phyloP scores from a whole-genome alignment of 176 grass and related monocot genomes.

The Oryza brachyantha region DNA sequence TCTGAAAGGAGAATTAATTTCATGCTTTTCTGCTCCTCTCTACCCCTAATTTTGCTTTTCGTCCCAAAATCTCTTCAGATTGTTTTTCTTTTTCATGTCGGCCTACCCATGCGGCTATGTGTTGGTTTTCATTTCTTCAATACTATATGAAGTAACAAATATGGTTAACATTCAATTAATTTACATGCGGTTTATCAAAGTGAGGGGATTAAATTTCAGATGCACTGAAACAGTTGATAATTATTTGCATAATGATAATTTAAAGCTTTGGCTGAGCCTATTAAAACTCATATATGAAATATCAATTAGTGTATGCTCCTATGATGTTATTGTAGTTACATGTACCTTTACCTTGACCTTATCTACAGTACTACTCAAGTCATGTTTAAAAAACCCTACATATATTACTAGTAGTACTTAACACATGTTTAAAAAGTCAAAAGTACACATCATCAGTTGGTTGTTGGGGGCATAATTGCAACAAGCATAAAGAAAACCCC shows the following conservation, averaged over 20 bases:
- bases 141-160: no score
- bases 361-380: background rate
- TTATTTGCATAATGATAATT: no score
- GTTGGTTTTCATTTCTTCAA: no score
- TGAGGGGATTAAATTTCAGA: no score
- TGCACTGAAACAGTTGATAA: no score
- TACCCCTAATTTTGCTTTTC: background rate
- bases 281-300: background rate
- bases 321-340: background rate
- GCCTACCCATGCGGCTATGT: no score
- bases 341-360: background rate
- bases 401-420: background rate
- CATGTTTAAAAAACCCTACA: constrained; percentile 17
- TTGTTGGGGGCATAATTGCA: constrained; percentile 31
- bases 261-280: background rate
- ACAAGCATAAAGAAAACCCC: constrained; percentile 1
- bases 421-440: constrained; percentile 8
- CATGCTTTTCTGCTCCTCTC: background rate
- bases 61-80: no score
- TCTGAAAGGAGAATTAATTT: constrained; percentile 12
- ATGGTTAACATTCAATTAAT: no score
- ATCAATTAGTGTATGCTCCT: background rate
- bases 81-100: no score
- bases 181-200: no score
- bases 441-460: constrained; percentile 29